A percentile compares a stretch with the other conserved stretches of the same genome.
These are phyloP conservation scores for Metschnikowia noctiluminum DNA, from an alignment of 805 yeast genomes.

Conservation along the genomic window DNA sequence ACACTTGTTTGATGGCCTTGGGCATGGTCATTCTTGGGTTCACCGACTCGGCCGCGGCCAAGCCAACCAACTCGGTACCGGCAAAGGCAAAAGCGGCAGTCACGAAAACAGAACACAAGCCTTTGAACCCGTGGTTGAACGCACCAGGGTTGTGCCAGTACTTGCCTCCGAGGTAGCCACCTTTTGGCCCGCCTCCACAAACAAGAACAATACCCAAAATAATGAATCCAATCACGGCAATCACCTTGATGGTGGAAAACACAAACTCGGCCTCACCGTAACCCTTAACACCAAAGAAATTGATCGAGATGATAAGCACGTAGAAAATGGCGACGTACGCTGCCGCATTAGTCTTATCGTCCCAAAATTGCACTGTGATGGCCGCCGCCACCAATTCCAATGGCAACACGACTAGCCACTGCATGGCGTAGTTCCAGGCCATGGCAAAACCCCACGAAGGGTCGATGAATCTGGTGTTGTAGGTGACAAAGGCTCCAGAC, in stretches of 20 bases:
- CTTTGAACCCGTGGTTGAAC: constrained; percentile 56
- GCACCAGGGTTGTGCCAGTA: constrained; percentile 63
- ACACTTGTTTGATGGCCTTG: constrained; percentile 60
- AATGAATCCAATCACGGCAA: constrained; percentile 57
- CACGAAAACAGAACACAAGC: constrained; percentile 57
- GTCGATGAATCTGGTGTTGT: constrained; percentile 22
- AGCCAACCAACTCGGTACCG: constrained; percentile 63
- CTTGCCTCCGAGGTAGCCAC: constrained; percentile 55
- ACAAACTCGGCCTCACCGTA: constrained; percentile 69
- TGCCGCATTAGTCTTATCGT: constrained; percentile 43
- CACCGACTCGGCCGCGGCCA: constrained; percentile 64
- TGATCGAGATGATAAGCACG: constrained; percentile 46
- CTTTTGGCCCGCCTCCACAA: constrained; percentile 55
- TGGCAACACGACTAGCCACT: constrained; percentile 37
- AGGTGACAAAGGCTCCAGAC: constrained; percentile 26
- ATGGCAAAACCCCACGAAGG: constrained; percentile 26
- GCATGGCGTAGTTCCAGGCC: constrained; percentile 36
- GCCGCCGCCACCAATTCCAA: constrained; percentile 37
- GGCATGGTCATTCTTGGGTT: constrained; percentile 62
- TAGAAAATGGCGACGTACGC: constrained; percentile 58
- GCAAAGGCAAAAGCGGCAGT: constrained; percentile 65
- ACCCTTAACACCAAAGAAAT: constrained; percentile 61
- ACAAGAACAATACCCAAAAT: constrained; percentile 53
- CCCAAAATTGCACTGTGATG: constrained; percentile 45
- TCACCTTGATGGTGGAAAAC: constrained; percentile 52